These are phyloP conservation scores for Sugiyamaella neomexicana DNA, from an alignment of 1,139 yeast genomes.

Conservation along the genomic window DNA sequence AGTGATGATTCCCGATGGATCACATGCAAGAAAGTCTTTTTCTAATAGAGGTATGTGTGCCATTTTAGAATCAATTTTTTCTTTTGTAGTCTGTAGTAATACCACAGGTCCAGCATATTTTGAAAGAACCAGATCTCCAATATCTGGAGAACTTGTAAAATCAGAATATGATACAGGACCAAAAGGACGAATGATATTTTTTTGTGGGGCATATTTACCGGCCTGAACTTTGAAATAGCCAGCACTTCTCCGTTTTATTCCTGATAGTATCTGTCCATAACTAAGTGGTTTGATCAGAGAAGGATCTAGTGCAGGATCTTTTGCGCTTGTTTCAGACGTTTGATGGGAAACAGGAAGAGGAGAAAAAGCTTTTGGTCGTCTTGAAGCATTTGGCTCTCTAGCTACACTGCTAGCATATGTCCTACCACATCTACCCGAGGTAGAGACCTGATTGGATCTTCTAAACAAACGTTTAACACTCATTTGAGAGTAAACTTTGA, in stretches of 20 bases:
- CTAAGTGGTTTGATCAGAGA: neutral
- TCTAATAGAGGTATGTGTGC: neutral
- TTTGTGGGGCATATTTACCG: slow-evolving; percentile 4
- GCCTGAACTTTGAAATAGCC: slow-evolving; percentile 9
- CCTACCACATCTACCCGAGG: neutral
- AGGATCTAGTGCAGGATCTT: neutral
- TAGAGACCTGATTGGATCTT: neutral
- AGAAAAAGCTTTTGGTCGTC: neutral
- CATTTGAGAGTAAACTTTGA: neutral
- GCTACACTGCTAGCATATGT: neutral
- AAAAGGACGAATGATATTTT: slow-evolving; percentile 4
- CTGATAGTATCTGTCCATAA: slow-evolving; percentile 4
- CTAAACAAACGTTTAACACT: neutral
- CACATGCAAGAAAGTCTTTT: slow-evolving; percentile 18
- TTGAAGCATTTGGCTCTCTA: neutral
- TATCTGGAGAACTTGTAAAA: slow-evolving; percentile 2
- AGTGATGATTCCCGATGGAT: slow-evolving; percentile 19
- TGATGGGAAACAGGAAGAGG: neutral
- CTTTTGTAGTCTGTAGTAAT: slow-evolving; percentile 1
- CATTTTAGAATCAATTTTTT: neutral
- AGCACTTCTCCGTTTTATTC: slow-evolving; percentile 7
- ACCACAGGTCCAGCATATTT: slow-evolving; percentile 16
- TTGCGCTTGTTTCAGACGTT: neutral
- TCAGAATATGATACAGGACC: slow-evolving; percentile 4
- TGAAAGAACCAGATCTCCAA: slow-evolving; percentile 16